These are phyloP conservation scores for Euphorbia lathyris DNA, from an alignment of 345 rosid genomes.

Conservation along the genomic window DNA sequence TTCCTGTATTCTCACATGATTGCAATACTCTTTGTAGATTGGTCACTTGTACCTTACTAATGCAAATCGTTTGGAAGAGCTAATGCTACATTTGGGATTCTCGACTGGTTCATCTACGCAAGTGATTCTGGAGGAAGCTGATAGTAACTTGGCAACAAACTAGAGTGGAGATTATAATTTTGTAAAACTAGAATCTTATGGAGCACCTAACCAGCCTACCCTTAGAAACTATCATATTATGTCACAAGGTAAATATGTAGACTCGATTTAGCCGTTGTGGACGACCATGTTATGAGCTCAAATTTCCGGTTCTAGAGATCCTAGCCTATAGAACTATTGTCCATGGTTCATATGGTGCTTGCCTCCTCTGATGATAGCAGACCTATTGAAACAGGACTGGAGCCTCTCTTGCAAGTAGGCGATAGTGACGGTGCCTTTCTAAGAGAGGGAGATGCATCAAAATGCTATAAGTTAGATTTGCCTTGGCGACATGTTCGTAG, in stretches of 20 bases:
- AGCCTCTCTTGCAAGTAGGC: neutral
- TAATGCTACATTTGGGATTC: constrained; percentile 83
- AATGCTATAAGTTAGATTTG: neutral
- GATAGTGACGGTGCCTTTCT: neutral
- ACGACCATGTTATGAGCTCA: neutral
- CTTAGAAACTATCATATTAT: neutral
- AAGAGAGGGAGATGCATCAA: too few relatives aligned
- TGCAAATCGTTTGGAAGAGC: constrained; percentile 64
- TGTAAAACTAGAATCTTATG: neutral
- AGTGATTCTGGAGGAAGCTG: constrained; percentile 40
- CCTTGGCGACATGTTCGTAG: too few relatives aligned
- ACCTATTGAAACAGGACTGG: neutral
- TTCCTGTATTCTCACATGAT: constrained; percentile 8
- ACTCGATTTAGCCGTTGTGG: neutral
- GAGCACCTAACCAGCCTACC: neutral
- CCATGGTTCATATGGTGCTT: neutral
- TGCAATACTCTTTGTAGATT: constrained; percentile 38
- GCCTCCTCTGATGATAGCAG: neutral
- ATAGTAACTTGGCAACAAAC: constrained; percentile 25
- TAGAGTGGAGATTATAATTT: neutral
- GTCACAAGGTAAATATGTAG: neutral
- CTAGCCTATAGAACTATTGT: neutral
- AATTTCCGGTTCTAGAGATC: neutral
- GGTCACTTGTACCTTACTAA: constrained; percentile 79
- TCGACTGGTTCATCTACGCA: constrained; percentile 51